These are phyloP conservation scores for Terfezia boudieri DNA, from an alignment of 495 filamentous ascomycete species.

Conservation along the genomic window DNA sequence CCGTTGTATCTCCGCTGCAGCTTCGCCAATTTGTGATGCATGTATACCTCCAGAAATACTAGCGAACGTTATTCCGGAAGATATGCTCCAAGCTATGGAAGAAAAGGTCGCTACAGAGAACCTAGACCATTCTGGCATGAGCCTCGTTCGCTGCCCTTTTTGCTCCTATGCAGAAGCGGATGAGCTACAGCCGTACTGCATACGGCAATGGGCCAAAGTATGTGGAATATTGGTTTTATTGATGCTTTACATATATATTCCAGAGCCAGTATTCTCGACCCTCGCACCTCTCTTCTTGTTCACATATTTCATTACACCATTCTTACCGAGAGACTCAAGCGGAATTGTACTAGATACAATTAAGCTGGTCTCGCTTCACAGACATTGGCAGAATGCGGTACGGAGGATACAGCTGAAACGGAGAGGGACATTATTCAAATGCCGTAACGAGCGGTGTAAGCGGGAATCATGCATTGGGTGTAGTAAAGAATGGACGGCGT, in stretches of 20 bases:
- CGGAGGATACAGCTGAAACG: slow-evolving; percentile 6
- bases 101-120: slow-evolving; percentile 50
- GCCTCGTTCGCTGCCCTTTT: slow-evolving; percentile 71
- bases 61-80: slow-evolving; percentile 42
- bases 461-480: slow-evolving; percentile 60
- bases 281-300: not conserved
- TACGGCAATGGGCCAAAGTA: slow-evolving; percentile 24
- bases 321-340: not conserved
- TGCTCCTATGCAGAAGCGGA: slow-evolving; percentile 79
- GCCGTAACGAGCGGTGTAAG: slow-evolving; percentile 40
- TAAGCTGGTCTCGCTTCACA: not conserved
- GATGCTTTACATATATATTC: slow-evolving; percentile 16
- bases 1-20: slow-evolving; percentile 50
- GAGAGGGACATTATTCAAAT: slow-evolving; percentile 34
- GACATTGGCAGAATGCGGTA: slow-evolving; percentile 1
- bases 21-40: slow-evolving; percentile 43
- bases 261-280: not conserved
- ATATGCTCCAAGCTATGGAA: slow-evolving; percentile 49
- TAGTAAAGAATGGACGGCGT: slow-evolving; percentile 39
- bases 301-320: slow-evolving; percentile 1
- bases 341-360: not conserved
- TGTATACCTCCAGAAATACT: slow-evolving; percentile 43
- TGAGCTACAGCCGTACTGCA: slow-evolving; percentile 38
- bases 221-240: slow-evolving; percentile 21
- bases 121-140: slow-evolving; percentile 44